Base-by-base conservation (phyloP, 768 basidiomycete genomes). In the Agaricus blazei region DNA sequence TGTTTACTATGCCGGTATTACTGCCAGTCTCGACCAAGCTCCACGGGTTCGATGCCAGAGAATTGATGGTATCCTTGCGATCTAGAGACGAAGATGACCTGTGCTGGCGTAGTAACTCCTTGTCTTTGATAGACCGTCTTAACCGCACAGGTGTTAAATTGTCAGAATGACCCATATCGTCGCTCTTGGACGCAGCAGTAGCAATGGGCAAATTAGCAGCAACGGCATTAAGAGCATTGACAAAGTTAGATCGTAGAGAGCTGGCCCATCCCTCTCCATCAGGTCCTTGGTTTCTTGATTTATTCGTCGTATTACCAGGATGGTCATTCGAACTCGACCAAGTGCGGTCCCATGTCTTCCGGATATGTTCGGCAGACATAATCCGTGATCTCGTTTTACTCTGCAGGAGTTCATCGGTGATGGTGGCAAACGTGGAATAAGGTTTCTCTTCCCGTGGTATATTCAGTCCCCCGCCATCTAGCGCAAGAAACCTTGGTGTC, bases 151-250 rank as follows among this genome's bases (percentile, higher is more conserved):
- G 61, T 2, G 69, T 61, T 3, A 72, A 52, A 37, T 56, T 61
- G 52, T 67, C 69, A 8, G 34, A 7, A 19, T 34, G 7, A 3
- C 27, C 48, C 29, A 42, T 31, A 8, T 34, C 44, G 14, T 23
- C 54, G 24, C 38, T 42, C 31, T 7, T 37, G 29, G 43, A 44
- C 9, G 34, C 42, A 23, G 42, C 29, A 41, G 40, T 19, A 41
- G 40, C 14, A 36, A 49, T 50, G n/a, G 70, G 60, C 27, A 78
- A 60, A 58, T 65, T 75, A n/a, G 75, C 70, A 40, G 78, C 74
- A 48, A 83, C 76, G 1, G 75, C 69, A 60, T 76, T 78, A 60
- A 83, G 74, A 4, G 78, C 79, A 52, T 72, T 72, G 50, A 76
- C 72, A 9, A 83, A 63, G 36, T 76, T 76, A 15, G 74, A 72